A percentile compares a stretch with the other conserved stretches of the same genome.
Conservation (phyloP, 1,284 basidiomycete species). For the Puccinia brachypodii region DNA sequence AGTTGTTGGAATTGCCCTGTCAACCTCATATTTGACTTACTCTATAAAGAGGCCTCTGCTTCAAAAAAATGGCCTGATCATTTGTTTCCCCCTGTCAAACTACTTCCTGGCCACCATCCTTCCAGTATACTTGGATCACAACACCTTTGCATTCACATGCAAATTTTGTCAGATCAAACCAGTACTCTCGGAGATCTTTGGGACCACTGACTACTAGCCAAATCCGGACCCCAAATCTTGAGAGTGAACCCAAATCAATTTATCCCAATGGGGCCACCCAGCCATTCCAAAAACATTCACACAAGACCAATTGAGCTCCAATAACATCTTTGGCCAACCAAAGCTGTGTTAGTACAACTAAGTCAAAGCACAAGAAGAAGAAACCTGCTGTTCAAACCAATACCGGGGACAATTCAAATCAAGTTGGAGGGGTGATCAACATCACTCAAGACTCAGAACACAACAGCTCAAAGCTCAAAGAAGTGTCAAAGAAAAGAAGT, state of each 20-base stretch:
- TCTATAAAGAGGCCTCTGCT: too few relatives aligned
- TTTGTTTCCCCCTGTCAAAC: not conserved
- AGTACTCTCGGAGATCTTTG: not conserved
- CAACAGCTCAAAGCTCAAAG: not conserved
- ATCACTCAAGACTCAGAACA: not conserved
- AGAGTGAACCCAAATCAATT: not conserved
- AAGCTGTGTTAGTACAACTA: too few relatives aligned
- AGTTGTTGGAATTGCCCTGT: too few relatives aligned
- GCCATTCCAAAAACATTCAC: not conserved
- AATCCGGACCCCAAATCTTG: not conserved
- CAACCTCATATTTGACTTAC: too few relatives aligned
- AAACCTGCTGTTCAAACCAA: not conserved
- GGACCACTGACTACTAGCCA: too few relatives aligned
- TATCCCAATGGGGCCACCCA: not conserved
- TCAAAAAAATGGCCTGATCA: too few relatives aligned
- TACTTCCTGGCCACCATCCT: not conserved
- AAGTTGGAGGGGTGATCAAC: not conserved
- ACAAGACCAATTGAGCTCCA: not conserved
- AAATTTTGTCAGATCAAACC: not conserved
- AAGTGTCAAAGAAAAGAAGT: not conserved
- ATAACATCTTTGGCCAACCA: not conserved
- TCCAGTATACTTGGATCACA: not conserved
- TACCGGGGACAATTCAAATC: not conserved
- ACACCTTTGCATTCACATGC: not conserved
- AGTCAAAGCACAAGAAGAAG: not conserved